phyloP scores from a whole-genome alignment of 1,284 basidiomycete genomes.

The Hemileia vastatrix region DNA sequence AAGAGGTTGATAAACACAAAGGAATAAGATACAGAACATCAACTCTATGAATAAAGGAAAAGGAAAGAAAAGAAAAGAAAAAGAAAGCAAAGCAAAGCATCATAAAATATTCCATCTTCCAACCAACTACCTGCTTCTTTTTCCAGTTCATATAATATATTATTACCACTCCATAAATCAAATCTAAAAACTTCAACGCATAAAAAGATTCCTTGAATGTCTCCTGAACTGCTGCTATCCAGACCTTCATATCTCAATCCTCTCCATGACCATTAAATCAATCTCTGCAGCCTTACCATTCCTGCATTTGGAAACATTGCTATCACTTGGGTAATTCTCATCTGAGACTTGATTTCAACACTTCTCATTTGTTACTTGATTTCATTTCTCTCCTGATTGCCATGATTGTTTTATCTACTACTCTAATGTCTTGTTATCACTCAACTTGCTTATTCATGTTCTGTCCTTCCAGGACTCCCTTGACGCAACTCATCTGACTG shows the following conservation, averaged over 20 bases:
- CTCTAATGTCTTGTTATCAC: background rate
- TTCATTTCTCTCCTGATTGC: background rate
- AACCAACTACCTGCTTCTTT: too few relatives aligned
- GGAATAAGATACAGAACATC: too few relatives aligned
- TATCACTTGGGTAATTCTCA: constrained; percentile 56
- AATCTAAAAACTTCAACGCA: too few relatives aligned
- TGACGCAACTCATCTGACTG: constrained; percentile 88
- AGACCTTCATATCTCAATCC: constrained; percentile 72
- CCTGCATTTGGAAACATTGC: constrained; percentile 98
- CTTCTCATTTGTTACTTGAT: background rate
- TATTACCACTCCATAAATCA: too few relatives aligned
- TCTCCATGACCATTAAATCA: constrained; percentile 85
- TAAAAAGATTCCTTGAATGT: constrained; percentile 20
- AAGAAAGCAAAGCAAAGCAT: too few relatives aligned
- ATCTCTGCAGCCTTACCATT: constrained; percentile 90
- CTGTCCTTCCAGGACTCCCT: constrained; percentile 62
- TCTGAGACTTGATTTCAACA: background rate
- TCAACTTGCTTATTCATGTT: background rate
- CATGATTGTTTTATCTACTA: background rate
- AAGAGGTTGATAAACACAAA: too few relatives aligned
- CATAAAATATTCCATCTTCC: too few relatives aligned
- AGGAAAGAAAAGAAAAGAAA: too few relatives aligned
- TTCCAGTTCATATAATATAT: too few relatives aligned
- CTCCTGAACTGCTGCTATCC: constrained; percentile 66
- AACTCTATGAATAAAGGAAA: too few relatives aligned